A percentile compares a stretch with the other conserved stretches of the same genome.
phyloP scores from a whole-genome alignment of 441 rosid species.

The Capsella rubella region DNA sequence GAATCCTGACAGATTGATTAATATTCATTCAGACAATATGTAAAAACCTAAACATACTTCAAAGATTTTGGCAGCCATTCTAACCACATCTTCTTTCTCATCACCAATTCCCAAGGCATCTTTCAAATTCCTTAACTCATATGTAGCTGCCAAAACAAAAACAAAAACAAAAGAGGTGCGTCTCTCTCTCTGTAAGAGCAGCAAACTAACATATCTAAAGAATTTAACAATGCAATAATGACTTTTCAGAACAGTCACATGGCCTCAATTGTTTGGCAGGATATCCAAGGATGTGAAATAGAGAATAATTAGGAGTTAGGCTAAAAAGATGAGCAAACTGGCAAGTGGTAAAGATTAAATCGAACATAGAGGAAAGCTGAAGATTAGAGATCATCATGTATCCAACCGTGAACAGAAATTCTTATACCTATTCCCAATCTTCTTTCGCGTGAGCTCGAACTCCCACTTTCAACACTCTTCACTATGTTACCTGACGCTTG shows the following conservation, averaged over 20 bases:
- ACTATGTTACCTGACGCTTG: slow-evolving; percentile 60
- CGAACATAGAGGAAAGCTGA: not conserved
- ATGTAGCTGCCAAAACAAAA: slow-evolving; percentile 46
- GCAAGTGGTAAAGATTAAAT: no score
- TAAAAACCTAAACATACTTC: slow-evolving; percentile 55
- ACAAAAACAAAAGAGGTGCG: not conserved
- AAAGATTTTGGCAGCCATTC: slow-evolving; percentile 61
- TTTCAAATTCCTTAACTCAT: slow-evolving; percentile 59
- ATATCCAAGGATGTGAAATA: not conserved
- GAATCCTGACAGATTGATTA: not conserved
- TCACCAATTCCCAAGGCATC: slow-evolving; percentile 71
- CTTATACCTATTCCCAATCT: slow-evolving; percentile 49
- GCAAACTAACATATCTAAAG: not conserved
- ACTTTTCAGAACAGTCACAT: no score
- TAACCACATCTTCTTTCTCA: slow-evolving; percentile 57
- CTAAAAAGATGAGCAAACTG: no score
- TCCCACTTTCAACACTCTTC: slow-evolving; percentile 54
- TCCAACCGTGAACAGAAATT: not conserved
- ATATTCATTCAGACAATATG: not conserved
- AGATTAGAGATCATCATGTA: not conserved
- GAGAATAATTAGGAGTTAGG: not conserved
- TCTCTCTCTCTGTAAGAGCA: not conserved
- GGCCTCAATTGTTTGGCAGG: not conserved
- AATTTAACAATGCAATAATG: no score
- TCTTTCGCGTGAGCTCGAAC: slow-evolving; percentile 64